Conservation (phyloP, 805 yeast species). For the Candida sphagnicola region DNA sequence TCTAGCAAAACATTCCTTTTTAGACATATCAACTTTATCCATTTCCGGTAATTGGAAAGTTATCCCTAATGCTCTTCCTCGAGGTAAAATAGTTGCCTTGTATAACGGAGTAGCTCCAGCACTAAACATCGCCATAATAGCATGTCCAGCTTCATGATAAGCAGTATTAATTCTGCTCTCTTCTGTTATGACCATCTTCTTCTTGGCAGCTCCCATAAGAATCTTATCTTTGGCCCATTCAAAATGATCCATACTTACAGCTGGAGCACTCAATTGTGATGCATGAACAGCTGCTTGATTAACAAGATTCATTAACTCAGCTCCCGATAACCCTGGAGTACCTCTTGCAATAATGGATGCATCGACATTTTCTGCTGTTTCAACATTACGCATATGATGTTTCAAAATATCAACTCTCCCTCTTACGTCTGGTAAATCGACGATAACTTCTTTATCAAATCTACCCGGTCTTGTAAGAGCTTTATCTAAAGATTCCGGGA, state of each 20-base stretch:
- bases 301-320: constrained; percentile 90
- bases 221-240: constrained; percentile 99
- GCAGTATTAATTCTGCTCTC: constrained; percentile 93
- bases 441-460: constrained; percentile 92
- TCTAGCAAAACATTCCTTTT: constrained; percentile 83
- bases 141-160: constrained; percentile 99
- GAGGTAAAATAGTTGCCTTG: constrained; percentile 94
- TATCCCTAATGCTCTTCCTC: constrained; percentile 95
- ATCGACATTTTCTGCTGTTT: constrained; percentile 80
- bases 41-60: constrained; percentile 97
- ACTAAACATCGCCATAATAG: constrained; percentile 93
- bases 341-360: constrained; percentile 91
- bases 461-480: constrained; percentile 98
- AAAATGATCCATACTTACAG: constrained; percentile 86
- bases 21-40: constrained; percentile 94
- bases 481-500: constrained; percentile 94
- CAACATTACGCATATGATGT: constrained; percentile 90
- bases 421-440: constrained; percentile 95
- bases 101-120: constrained; percentile 93
- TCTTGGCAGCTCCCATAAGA: constrained; percentile 95
- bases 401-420: constrained; percentile 91
- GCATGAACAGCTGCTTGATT: constrained; percentile 98
- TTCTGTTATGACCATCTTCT: constrained; percentile 96
- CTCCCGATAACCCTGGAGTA: constrained; percentile 98
- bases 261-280: constrained; percentile 83